These are phyloP conservation scores for Talaromyces marneffei DNA, from an alignment of 2,329 filamentous ascomycete genomes.

Conservation along the genomic window DNA sequence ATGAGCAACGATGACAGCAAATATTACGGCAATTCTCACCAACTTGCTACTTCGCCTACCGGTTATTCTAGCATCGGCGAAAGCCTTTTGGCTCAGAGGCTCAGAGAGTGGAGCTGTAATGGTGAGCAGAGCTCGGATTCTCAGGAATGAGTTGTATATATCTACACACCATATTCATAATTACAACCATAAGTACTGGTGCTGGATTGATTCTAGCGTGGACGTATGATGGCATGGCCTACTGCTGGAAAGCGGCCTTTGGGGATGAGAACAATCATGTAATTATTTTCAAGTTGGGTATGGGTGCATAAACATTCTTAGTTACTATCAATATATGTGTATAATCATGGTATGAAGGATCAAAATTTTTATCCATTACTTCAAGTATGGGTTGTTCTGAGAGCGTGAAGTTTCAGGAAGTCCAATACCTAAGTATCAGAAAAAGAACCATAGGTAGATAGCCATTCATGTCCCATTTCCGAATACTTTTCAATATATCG, in stretches of 20 bases:
- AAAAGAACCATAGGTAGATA: too few relatives aligned
- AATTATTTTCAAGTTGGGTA: not conserved
- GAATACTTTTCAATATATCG: too few relatives aligned
- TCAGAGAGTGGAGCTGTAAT: slow-evolving; percentile 55
- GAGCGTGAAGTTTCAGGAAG: not conserved
- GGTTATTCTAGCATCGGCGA: slow-evolving; percentile 47
- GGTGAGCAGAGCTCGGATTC: not conserved
- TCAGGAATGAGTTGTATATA: not conserved
- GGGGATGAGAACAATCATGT: not conserved
- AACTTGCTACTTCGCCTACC: slow-evolving; percentile 50
- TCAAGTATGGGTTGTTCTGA: not conserved
- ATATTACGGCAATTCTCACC: slow-evolving; percentile 62
- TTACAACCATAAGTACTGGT: not conserved
- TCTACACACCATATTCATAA: not conserved
- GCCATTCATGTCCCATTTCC: too few relatives aligned
- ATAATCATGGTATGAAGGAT: not conserved
- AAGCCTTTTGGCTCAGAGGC: slow-evolving; percentile 62
- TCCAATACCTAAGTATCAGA: too few relatives aligned
- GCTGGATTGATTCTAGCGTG: not conserved
- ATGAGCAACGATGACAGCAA: slow-evolving; percentile 26
- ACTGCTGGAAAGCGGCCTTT: not conserved
- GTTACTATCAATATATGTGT: not conserved
- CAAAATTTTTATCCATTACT: not conserved
- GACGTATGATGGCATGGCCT: not conserved
- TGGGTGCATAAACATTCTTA: not conserved